Evolutionary conservation across 1,284 basidiomycete species (phyloP), one percentile per base, ranked within the genome.

Genomic region (Trichosporon ovoides): DNA sequence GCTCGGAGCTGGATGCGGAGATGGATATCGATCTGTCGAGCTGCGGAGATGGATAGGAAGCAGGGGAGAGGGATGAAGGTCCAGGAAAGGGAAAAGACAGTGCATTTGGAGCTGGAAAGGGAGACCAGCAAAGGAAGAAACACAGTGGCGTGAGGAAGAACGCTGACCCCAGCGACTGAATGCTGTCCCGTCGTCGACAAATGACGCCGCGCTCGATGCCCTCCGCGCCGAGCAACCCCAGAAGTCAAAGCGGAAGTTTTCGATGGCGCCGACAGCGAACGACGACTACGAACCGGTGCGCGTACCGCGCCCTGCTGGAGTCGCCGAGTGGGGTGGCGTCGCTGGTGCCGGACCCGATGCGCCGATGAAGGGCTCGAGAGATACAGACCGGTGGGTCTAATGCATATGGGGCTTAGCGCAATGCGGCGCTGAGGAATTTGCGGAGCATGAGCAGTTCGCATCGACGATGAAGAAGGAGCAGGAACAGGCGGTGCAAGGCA

Each of bases 321-420:
- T 89, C 12, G 87, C 89, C 0, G 91, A 94, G 69, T 94, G 91
- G 91, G 91, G 91, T 57, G 92, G 90, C 58, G 85, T 89, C 4
- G 83, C 86, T 16, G 87, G 84, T 2, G 62, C 53, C 3, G 57
- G 59, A 16, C 66, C 67, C 37, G 75, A 77, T 43, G 72, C 72
- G 28, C 73, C 74, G 11, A 35, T 74, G n/a, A 73, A 71, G 61
- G 74, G 74, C 3, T 49, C 61, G 28, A 51, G 74, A 48, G 68
- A 69, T 53, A 68, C 68, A 60, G 74, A 76, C 61, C 65, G 74
- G 20, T 73, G 73, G 72, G 74, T 76, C n/a, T 76, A 19, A 13
- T 13, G 14, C 52, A 31, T 9, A 9, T n/a, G n/a, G n/a, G n/a
- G 28, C 28, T 4, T 31, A n/a, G n/a, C n/a, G n/a, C n/a, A n/a